These are phyloP conservation scores for Pontederia paniculata DNA, from an alignment of 176 grass and related monocot species.

Conservation along the genomic window DNA sequence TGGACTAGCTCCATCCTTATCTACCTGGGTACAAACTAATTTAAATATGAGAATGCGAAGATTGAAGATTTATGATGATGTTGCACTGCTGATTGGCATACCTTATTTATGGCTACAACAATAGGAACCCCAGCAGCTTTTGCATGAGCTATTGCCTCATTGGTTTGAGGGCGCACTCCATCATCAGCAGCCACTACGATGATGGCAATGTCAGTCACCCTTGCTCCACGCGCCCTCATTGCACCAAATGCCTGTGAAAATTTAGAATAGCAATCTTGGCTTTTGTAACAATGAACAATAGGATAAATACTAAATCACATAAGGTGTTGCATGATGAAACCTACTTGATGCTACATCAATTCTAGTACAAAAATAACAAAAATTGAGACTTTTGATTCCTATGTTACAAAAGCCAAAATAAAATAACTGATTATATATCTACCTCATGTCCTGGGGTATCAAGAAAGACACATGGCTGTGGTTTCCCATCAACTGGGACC, in stretches of 20 bases:
- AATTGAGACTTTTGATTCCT: background rate
- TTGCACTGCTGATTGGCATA: conserved; percentile 18
- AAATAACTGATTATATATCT: conserved; percentile 16
- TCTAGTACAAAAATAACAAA: background rate
- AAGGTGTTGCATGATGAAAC: background rate
- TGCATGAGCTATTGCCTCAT: conserved; percentile 92
- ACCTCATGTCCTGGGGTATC: conserved; percentile 97
- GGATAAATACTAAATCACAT: background rate
- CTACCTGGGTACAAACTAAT: conserved; percentile 43
- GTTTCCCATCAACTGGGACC: conserved; percentile 70
- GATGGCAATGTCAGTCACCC: conserved; percentile 83
- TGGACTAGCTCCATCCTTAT: conserved; percentile 83
- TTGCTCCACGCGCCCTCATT: conserved; percentile 92
- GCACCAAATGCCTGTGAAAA: conserved; percentile 82
- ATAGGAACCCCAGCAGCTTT: conserved; percentile 90
- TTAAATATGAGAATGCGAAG: conserved; percentile 12
- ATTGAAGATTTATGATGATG: background rate
- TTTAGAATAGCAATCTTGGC: conserved; percentile 5
- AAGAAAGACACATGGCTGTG: conserved; percentile 82
- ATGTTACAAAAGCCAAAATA: background rate
- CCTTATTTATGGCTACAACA: conserved; percentile 94
- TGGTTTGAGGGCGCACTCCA: conserved; percentile 87
- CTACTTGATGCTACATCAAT: background rate
- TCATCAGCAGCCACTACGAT: conserved; percentile 95
- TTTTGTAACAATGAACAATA: background rate